phyloP scores from a whole-genome alignment of 2,329 filamentous ascomycete species.

The Ilyonectria robusta region DNA sequence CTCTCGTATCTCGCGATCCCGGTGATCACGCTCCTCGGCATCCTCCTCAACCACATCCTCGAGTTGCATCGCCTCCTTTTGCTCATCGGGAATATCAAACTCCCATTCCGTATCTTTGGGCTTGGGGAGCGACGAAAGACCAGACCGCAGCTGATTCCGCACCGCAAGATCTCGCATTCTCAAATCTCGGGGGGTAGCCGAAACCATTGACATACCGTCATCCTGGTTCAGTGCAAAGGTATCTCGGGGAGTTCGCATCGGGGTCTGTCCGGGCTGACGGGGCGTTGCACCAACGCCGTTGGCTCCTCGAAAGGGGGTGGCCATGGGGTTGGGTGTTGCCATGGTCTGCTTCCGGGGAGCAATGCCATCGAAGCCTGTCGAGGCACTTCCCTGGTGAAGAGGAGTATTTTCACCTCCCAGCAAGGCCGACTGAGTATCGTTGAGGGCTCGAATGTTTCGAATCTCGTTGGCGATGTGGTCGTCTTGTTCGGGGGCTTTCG shows the following conservation, averaged over 20 bases:
- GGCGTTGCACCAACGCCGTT: slow-evolving; percentile 79
- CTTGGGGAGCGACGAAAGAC: slow-evolving; percentile 87
- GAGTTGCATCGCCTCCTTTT: slow-evolving; percentile 68
- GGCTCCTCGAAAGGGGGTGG: slow-evolving; percentile 82
- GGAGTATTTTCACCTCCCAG: slow-evolving; percentile 95
- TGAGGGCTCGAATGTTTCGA: slow-evolving; percentile 90
- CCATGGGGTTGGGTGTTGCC: slow-evolving; percentile 95
- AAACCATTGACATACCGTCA: slow-evolving; percentile 76
- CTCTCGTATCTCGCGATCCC: slow-evolving; percentile 81
- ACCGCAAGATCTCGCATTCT: slow-evolving; percentile 78
- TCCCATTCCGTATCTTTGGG: slow-evolving; percentile 97
- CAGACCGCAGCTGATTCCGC: slow-evolving; percentile 77
- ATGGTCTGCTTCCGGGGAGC: slow-evolving; percentile 84
- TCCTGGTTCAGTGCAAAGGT: slow-evolving; percentile 86
- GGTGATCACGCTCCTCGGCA: slow-evolving; percentile 81
- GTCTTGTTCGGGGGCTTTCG: slow-evolving; percentile 90
- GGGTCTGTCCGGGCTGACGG: slow-evolving; percentile 81
- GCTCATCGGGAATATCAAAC: slow-evolving; percentile 89
- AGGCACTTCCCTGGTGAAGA: slow-evolving; percentile 83
- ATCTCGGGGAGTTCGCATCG: slow-evolving; percentile 90
- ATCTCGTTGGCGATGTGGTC: slow-evolving; percentile 98
- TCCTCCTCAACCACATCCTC: slow-evolving; percentile 69
- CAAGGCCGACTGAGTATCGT: slow-evolving; percentile 92
- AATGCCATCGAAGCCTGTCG: slow-evolving; percentile 90
- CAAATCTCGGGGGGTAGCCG: slow-evolving; percentile 83